A percentile compares a stretch with the other conserved stretches of the same genome.
phyloP scores from a whole-genome alignment of 2,329 filamentous ascomycete species.

The Apiospora koreana region DNA sequence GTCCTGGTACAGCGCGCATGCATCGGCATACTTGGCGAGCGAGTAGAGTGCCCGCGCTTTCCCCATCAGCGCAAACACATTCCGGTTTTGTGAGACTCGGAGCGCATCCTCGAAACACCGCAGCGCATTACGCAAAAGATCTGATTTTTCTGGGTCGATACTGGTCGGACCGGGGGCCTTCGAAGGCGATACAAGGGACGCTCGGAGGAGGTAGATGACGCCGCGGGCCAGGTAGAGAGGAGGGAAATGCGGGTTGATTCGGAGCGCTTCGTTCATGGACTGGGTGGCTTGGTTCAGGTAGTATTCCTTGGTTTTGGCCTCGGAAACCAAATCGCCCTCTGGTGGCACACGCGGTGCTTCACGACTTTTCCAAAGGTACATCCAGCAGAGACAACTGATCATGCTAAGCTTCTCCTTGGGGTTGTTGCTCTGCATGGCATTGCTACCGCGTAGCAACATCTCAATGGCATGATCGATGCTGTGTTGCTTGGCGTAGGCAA shows the following conservation, averaged over 20 bases:
- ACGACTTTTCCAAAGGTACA: constrained; percentile 86
- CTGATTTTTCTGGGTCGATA: constrained; percentile 72
- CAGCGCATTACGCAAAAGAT: constrained; percentile 79
- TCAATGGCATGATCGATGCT: constrained; percentile 84
- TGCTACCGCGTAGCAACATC: constrained; percentile 72
- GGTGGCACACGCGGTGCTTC: constrained; percentile 67
- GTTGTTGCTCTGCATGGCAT: constrained; percentile 68
- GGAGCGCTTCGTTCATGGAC: constrained; percentile 91
- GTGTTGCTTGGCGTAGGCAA: constrained; percentile 94
- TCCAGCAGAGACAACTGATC: constrained; percentile 83
- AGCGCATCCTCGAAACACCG: constrained; percentile 96
- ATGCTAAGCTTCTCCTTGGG: constrained; percentile 84
- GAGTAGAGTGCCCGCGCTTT: constrained; percentile 87
- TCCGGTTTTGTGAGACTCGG: constrained; percentile 79
- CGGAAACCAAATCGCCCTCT: constrained; percentile 65
- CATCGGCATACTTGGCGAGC: constrained; percentile 81
- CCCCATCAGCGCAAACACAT: constrained; percentile 90
- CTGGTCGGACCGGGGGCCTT: constrained; percentile 63
- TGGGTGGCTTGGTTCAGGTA: constrained; percentile 90
- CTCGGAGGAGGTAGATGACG: constrained; percentile 82
- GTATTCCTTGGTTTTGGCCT: constrained; percentile 88
- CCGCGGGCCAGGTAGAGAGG: constrained; percentile 90
- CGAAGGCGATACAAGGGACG: constrained; percentile 77
- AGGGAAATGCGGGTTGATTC: constrained; percentile 89
- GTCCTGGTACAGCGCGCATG: constrained; percentile 82